Base-by-base conservation (phyloP, 805 yeast species). In the Pichia membranifaciens region DNA sequence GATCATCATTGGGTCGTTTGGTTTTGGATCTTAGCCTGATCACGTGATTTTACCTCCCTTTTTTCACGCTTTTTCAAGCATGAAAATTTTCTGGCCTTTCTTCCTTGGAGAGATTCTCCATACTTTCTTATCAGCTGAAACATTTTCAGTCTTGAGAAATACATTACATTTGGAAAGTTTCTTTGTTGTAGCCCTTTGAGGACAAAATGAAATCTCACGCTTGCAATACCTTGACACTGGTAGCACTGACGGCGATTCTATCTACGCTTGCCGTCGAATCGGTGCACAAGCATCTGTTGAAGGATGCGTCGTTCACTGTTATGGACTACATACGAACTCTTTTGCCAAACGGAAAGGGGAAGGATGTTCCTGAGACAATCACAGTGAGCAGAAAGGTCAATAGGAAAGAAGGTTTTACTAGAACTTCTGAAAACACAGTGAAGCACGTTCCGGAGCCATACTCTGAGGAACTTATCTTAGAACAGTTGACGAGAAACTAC, bases 401-500 rank as follows among this genome's bases (percentile, higher is more conserved):
- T 3, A 16, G 12, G 1, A 43, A 33, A 7, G 21, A 9, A 15
- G 38, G 35, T 2, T 28, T 52, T 12, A 18, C 32, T 3, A 44
- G 50, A 38, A 47, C 51, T 8, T 47, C 45, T 13, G 51, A 52
- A 25, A 52, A 52, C 18, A 43, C 51, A 9, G 49, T 50, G 15
- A 38, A 44, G 20, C 47, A 48, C 37, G 10, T 38, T 6, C 44
- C 49, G n/a, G 23, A 44, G 18, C 25, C 22, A 13, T 44, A 78
- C 53, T 78, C 76, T 47, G 93, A 85, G 57, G 85, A 79, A 44
- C 76, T 93, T 52, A 82, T 88, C 43, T 78, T 84, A 48, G 99
- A 93, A 67, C 98, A 93, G 62, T 76, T 91, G 34, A 96, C 98
- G 0, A 73, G 99, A 52, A 93, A 91, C 69, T 84, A 87, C 61